Conservation (phyloP, 441 rosid species). For the Flueggea neowawraea region DNA sequence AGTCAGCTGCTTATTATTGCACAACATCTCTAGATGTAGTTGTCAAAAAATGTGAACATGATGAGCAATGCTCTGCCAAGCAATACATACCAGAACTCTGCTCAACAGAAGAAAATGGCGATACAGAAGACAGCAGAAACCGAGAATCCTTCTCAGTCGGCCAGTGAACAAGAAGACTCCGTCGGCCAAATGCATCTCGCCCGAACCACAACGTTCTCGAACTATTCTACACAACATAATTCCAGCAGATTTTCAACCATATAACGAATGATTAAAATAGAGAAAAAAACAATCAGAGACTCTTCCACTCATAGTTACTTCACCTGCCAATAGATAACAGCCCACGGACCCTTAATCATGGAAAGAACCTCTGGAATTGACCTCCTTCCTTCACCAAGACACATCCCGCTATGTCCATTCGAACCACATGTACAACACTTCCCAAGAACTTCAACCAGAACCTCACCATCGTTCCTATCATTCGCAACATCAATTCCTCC, state of each 20-base stretch:
- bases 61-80: slow-evolving; percentile 30
- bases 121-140: slow-evolving; percentile 65
- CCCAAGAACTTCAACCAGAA: slow-evolving; percentile 49
- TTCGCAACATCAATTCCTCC: slow-evolving; percentile 57
- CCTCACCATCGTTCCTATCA: slow-evolving; percentile 60
- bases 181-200: slow-evolving; percentile 81
- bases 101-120: slow-evolving; percentile 49
- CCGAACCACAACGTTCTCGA: slow-evolving; percentile 93
- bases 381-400: slow-evolving; percentile 18
- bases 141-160: slow-evolving; percentile 62
- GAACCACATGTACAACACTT: slow-evolving; percentile 36
- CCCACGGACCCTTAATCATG: slow-evolving; percentile 76
- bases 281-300: too few relatives aligned
- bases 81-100: slow-evolving; percentile 47
- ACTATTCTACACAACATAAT: too few relatives aligned
- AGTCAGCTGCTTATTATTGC: background rate
- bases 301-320: slow-evolving; percentile 6
- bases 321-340: slow-evolving; percentile 88
- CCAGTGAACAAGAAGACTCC: slow-evolving; percentile 93
- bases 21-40: too few relatives aligned
- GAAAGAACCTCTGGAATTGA: slow-evolving; percentile 74
- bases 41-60: slow-evolving; percentile 1
- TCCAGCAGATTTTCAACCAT: too few relatives aligned
- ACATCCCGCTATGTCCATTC: slow-evolving; percentile 12
- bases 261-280: too few relatives aligned